Base-by-base conservation (phyloP, 2,329 filamentous ascomycete genomes). In the Scedosporium aurantiacum region DNA sequence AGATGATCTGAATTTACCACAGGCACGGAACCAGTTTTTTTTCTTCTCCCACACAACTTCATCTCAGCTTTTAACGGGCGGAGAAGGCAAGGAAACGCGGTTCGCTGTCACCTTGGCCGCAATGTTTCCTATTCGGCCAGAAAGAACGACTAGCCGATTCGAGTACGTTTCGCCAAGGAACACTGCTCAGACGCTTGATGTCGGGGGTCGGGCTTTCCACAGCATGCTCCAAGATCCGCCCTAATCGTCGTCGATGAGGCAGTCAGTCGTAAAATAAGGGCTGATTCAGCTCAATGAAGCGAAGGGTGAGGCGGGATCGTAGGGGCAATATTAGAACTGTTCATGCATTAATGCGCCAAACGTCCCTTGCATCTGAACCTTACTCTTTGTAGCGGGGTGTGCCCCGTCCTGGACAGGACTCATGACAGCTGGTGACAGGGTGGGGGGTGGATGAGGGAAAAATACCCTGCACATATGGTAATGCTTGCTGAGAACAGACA, bases 261-360 rank as follows among this genome's bases (percentile, higher is more conserved):
- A 47, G n/a, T 21, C 16, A 16, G 5, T 16, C 43, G 16, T 6
- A 27, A 28, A 55, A 23, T 50, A 60, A 60, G 58, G 23, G 58
- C 58, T 60, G 45, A 43, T 60, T 60, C 45, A 60, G 47, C 58
- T 37, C 12, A 18, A 28, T 27, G 58, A 40, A 18, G 56, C 28
- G 25, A 16, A 37, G 10, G 47, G 54, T n/a, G 43, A 55, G 47
- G n/a, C 12, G 40, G 23, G 25, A 47, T 57, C 12, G 43, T 41
- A 18, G 60, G 60, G 25, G 32, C 32, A 50, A 64, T 58, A 63
- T 63, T 62, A 43, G 47, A 7, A 23, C 7, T 23, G 61, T 64
- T 64, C 63, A 64, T 64, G 63, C 63, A 50, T 64, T 62, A 27
- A 64, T 64, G 63, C 63, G 61, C 47, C 57, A 14, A 21, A 8